Conservation (phyloP, 495 filamentous ascomycete species). For the Talaromyces stipitatus region DNA sequence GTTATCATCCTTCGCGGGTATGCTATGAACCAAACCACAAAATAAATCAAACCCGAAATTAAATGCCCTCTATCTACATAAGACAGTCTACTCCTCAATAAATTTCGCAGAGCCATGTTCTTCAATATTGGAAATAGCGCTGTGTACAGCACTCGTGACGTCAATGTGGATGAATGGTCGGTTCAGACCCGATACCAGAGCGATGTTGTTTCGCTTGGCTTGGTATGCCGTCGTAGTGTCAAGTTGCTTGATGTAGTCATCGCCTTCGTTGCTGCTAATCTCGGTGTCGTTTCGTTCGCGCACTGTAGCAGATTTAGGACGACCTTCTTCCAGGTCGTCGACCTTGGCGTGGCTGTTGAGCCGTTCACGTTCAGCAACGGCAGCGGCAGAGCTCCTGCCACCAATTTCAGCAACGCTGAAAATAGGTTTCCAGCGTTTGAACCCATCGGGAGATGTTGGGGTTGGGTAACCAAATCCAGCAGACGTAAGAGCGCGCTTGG, state of each 20-base stretch:
- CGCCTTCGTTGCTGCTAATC: constrained; percentile 16
- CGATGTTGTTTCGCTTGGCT: constrained; percentile 35
- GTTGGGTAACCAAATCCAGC: constrained; percentile 90
- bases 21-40: neutral
- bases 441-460: constrained; percentile 41
- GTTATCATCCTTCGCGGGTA: neutral
- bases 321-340: constrained; percentile 31
- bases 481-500: constrained; percentile 85
- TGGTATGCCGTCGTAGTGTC: constrained; percentile 38
- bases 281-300: constrained; percentile 25
- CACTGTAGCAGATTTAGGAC: constrained; percentile 22
- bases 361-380: constrained; percentile 47
- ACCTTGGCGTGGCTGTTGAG: constrained; percentile 20
- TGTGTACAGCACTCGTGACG: constrained; percentile 83
- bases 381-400: constrained; percentile 60
- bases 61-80: too few relatives aligned
- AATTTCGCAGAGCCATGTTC: constrained; percentile 9
- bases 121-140: constrained; percentile 73
- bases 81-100: neutral
- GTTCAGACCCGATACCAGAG: constrained; percentile 76
- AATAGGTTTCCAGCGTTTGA: constrained; percentile 86
- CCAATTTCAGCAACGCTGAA: constrained; percentile 91
- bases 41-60: neutral
- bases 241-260: constrained; percentile 35
- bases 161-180: constrained; percentile 93